Evolutionary conservation across 306 rosid genomes (phyloP), one percentile per base, ranked within the genome.

Genomic region (Ormosia emarginata): DNA sequence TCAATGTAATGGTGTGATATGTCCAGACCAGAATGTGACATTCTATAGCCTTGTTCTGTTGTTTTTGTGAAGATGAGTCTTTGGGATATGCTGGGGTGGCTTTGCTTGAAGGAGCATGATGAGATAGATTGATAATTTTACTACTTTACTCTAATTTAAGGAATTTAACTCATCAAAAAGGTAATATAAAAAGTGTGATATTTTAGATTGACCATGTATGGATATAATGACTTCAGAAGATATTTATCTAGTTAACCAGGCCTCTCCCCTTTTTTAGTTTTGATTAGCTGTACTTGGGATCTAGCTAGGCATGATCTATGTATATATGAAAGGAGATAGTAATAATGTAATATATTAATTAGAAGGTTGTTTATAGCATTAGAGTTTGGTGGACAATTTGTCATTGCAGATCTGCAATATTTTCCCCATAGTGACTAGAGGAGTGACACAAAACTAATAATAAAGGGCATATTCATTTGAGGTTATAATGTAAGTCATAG

Each of bases 71-170:
- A 59, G 50, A 17, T 49, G 11, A 12, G 53, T 36, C 71, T 36
- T 6, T 8, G 36, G 62, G 34, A 70, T 79, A 43, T 70, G 79
- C 13, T 64, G 6, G 10, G 41, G 58, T 14, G 74, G 67, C 79
- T 72, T 72, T 59, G 32, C 73, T 80, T 47, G 67, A 41, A 47
- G 64, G 65, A 67, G 61, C 36, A 37, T 72, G 57, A 40, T 62
- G 74, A 39, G 37, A 50, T 30, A 50, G 37, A 81, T 64, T 81
- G 65, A 39, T 37, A n/a, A 29, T 53, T 70, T 46, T 80, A 12
- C 64, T 43, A 46, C 57, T 71, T 46, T 59, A 46, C 44, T 71
- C 55, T n/a, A 53, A 46, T 71, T 59, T 61, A 8, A 7, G 33
- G 47, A 59, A 18, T 70, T 59, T 71, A 63, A 61, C 39, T 69